These are phyloP conservation scores for Phytopythium aichiense DNA, from an alignment of 352 stramenopile species.

Conservation along the genomic window DNA sequence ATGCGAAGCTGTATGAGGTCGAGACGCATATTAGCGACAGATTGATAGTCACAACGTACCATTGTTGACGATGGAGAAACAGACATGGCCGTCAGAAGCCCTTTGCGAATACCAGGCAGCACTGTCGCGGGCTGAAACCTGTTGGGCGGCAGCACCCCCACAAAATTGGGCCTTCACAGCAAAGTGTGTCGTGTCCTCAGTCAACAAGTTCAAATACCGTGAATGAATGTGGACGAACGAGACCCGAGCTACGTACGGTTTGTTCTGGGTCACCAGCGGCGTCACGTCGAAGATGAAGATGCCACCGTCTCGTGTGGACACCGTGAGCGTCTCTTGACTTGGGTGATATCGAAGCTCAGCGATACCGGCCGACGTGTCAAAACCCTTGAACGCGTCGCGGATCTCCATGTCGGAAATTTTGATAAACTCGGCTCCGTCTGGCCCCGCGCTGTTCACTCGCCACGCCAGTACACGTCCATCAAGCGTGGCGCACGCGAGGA, in stretches of 20 bases:
- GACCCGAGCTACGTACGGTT: constrained; percentile 23
- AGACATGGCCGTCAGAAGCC: constrained; percentile 41
- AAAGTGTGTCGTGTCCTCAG: not conserved
- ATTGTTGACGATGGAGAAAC: constrained; percentile 32
- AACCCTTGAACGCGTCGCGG: constrained; percentile 48
- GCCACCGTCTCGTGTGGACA: constrained; percentile 53
- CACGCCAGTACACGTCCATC: constrained; percentile 61
- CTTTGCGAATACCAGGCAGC: constrained; percentile 38
- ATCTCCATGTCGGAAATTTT: constrained; percentile 65
- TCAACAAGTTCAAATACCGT: not conserved
- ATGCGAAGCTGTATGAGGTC: not conserved
- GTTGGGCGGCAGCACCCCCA: constrained; percentile 41
- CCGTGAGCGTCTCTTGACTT: constrained; percentile 54
- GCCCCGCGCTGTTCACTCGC: constrained; percentile 28
- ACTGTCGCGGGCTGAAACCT: constrained; percentile 47
- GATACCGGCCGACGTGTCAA: constrained; percentile 52
- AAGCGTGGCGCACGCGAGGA: constrained; percentile 49
- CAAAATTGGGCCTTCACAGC: constrained; percentile 22
- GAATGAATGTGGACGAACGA: not conserved
- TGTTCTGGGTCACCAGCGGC: constrained; percentile 44
- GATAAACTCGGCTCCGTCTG: constrained; percentile 30
- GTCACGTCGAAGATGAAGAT: constrained; percentile 69
- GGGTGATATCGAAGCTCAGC: constrained; percentile 60
- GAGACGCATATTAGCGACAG: not conserved
- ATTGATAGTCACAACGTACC: constrained; percentile 7